Conservation (phyloP, 352 stramenopile genomes). For the Pythium guiyangense region DNA sequence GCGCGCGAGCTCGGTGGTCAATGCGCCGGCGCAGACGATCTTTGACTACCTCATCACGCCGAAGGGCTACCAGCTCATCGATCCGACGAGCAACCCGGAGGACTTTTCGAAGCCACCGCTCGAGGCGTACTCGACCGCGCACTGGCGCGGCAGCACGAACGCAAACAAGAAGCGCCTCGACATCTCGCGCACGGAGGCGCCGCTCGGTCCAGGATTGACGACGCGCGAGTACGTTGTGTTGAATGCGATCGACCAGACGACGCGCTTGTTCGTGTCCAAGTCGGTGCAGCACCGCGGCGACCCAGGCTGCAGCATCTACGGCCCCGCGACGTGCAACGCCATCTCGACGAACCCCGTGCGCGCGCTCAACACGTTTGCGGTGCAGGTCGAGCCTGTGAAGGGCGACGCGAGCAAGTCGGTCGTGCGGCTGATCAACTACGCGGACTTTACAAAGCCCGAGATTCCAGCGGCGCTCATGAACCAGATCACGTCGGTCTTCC, state of each 20-base stretch:
- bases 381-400: too few species aligned
- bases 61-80: too few species aligned
- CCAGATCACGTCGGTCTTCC: slow-evolving; percentile 18
- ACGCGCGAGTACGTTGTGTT: slow-evolving; percentile 11
- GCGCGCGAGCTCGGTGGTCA: slow-evolving; percentile 18
- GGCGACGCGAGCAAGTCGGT: too few species aligned
- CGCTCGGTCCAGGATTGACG: slow-evolving; percentile 1
- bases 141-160: slow-evolving; percentile 18
- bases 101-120: too few species aligned
- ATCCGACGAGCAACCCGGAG: too few species aligned
- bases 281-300: slow-evolving; percentile 16
- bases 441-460: slow-evolving; percentile 16
- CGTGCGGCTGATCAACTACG: slow-evolving; percentile 22
- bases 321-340: too few species aligned
- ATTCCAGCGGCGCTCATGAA: slow-evolving; percentile 22
- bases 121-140: slow-evolving; percentile 16
- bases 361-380: too few species aligned
- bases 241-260: slow-evolving; percentile 12
- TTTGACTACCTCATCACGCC: slow-evolving; percentile 33
- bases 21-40: slow-evolving; percentile 21
- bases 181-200: slow-evolving; percentile 8
- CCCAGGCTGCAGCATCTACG: slow-evolving; percentile 20
- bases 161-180: slow-evolving; percentile 24
- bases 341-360: too few species aligned
- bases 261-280: slow-evolving; percentile 13